Base-by-base conservation (phyloP, 768 basidiomycete species). In the Rubroboletus satanas region DNA sequence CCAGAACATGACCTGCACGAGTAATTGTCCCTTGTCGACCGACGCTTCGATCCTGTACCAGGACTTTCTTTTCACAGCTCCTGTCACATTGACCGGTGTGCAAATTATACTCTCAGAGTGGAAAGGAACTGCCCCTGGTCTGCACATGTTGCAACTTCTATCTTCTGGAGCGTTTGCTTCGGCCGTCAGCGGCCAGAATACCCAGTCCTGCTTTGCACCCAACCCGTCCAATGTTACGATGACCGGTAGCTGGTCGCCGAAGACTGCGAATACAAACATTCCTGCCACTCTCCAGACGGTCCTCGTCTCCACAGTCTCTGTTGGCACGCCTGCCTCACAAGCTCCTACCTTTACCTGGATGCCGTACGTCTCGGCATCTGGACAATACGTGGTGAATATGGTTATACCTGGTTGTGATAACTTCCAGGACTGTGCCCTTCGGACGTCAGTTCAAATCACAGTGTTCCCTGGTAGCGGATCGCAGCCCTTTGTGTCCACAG, bases 151-250 rank as follows among this genome's bases (percentile, higher is more conserved):
- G n/a, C 93, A 98, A 65, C 76, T 98, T 15, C 83, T 99, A 18
- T 94, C 93, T 3, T 87, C 91, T 17, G 97, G 96, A 55, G 89
- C 94, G 15, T 95, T 90, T 63, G 91, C 87, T 12, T 93, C 92
- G 1, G 82, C 92, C 1, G 71, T 90, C 51, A 67, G 72, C 48
- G 65, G 66, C 15, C 76, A 84, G 50, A 91, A 94, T 63, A 73
- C 71, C 5, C 65, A 75, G 38, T 88, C 90, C 2, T 94, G 93
- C 67, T 93, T 86, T 65, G 84, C 91, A 2, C 85, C 90, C 1
- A 79, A 76, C 54, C 75, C 88, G 1, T 93, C 93, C 26, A 84
- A 83, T 59, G 79, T 83, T 5, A 75, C 81, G 0, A 76, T 74
- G 50, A 87, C 85, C 2, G 91, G 93, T 8, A 65, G 71, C 15